Percentiles rank a stretch among this genome's conserved stretches.
Conservation (phyloP, 2,329 filamentous ascomycete genomes). For the Alternaria sp. region DNA sequence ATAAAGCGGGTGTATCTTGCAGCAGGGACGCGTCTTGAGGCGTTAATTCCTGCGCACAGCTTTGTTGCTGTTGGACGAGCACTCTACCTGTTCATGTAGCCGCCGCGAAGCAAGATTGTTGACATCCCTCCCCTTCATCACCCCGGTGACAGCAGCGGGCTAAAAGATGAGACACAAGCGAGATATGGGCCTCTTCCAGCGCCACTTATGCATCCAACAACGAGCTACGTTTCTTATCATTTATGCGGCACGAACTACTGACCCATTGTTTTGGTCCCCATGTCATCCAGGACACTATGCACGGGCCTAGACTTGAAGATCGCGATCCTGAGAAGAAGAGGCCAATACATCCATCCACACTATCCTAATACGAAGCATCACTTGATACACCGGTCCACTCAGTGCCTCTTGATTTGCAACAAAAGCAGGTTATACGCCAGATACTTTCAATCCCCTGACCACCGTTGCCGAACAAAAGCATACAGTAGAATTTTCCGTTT, state of each 20-base stretch:
- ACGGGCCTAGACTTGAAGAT: conserved; percentile 4
- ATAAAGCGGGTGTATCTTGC: conserved; percentile 5
- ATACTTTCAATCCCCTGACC: not conserved
- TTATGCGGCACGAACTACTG: conserved; percentile 6
- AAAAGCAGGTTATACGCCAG: not conserved
- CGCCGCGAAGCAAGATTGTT: not conserved
- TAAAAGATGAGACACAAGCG: conserved; percentile 19
- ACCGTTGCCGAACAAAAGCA: not conserved
- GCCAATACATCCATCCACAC: conserved; percentile 5
- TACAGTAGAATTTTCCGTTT: not conserved
- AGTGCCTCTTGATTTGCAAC: not conserved
- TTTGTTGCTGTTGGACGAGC: not conserved
- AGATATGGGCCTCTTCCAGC: conserved; percentile 9
- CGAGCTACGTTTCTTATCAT: conserved; percentile 8
- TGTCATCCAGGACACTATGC: not conserved
- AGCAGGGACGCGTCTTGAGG: conserved; percentile 8
- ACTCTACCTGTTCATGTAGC: not conserved
- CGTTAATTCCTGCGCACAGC: not conserved
- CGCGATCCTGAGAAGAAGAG: conserved; percentile 10
- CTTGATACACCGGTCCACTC: conserved; percentile 8
- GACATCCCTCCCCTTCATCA: not conserved
- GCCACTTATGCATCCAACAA: conserved; percentile 14
- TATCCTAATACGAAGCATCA: not conserved
- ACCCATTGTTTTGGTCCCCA: conserved; percentile 1
- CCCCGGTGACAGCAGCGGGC: conserved; percentile 10